phyloP scores from a whole-genome alignment of 129 eudicot genomes.

The Sambucus nigra region DNA sequence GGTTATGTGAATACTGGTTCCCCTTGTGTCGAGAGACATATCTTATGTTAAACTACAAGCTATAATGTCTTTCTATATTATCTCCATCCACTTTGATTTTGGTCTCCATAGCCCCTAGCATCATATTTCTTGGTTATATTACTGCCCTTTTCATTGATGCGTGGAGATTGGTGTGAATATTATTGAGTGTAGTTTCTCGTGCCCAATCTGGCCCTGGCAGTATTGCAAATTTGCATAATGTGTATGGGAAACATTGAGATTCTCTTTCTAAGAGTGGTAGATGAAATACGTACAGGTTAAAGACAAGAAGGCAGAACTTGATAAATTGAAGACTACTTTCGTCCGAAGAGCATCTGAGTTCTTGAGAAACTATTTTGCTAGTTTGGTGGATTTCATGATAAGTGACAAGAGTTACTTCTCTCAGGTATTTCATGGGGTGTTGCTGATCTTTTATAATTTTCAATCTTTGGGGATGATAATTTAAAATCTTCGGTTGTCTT shows the following conservation, averaged over 20 bases:
- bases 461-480: slow-evolving; percentile 2
- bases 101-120: too few species aligned
- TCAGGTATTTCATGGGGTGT: slow-evolving; percentile 43
- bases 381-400: slow-evolving; percentile 96
- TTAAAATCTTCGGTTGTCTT: slow-evolving; percentile 11
- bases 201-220: too few species aligned
- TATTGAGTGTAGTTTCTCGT: too few species aligned
- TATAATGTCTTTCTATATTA: too few species aligned
- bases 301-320: slow-evolving; percentile 89
- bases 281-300: slow-evolving; percentile 42
- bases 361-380: slow-evolving; percentile 78
- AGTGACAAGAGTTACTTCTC: slow-evolving; percentile 95
- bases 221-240: too few species aligned
- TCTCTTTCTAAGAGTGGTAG: background rate
- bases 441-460: slow-evolving; percentile 2
- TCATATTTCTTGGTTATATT: too few species aligned
- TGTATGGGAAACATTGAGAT: background rate
- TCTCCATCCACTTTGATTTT: too few species aligned
- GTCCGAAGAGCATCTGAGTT: slow-evolving; percentile 96
- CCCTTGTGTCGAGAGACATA: too few species aligned
- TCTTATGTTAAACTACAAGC: too few species aligned
- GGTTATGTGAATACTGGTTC: too few species aligned
- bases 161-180: too few species aligned
- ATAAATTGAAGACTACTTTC: slow-evolving; percentile 70
- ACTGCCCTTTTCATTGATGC: too few species aligned